Evolutionary conservation across 768 basidiomycete genomes (phyloP).

Genomic region (Panellus pusillus): DNA sequence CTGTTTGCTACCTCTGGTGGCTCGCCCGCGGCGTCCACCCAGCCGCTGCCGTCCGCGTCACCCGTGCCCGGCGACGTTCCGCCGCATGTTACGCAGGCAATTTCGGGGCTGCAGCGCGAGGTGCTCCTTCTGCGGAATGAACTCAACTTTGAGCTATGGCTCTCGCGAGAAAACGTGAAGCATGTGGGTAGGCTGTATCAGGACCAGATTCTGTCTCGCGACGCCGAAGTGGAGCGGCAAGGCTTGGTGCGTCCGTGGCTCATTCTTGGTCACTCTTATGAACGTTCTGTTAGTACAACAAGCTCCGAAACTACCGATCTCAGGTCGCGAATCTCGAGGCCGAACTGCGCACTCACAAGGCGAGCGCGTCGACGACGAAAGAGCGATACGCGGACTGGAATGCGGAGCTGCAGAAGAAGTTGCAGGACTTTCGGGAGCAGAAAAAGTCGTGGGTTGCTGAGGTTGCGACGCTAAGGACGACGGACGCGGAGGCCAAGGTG

Average conservation of each 20-base stretch:
- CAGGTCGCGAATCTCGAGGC: constrained; percentile 66
- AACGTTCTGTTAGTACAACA: constrained; percentile 61
- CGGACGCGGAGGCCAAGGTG: constrained; percentile 72
- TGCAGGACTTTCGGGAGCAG: constrained; percentile 74
- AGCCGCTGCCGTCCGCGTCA: constrained; percentile 10
- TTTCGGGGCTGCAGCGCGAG: constrained; percentile 74
- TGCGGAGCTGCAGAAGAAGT: constrained; percentile 72
- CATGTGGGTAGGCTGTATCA: constrained; percentile 82
- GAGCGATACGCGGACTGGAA: constrained; percentile 86
- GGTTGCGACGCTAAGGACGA: constrained; percentile 63
- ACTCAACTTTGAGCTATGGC: constrained; percentile 84
- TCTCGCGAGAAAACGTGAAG: constrained; percentile 75
- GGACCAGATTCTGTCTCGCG: constrained; percentile 68
- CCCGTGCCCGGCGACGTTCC: constrained; percentile 31
- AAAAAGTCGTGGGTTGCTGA: constrained; percentile 76
- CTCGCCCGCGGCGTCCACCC: constrained; percentile 24
- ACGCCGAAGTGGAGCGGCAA: constrained; percentile 80
- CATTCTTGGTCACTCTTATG: background rate
- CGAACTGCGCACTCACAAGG: constrained; percentile 72
- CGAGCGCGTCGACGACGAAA: constrained; percentile 70
- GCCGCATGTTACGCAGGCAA: constrained; percentile 57
- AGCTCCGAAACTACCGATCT: constrained; percentile 71
- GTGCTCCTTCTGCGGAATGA: constrained; percentile 74
- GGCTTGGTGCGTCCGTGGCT: constrained; percentile 55
- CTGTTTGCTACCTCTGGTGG: constrained; percentile 39